Evolutionary conservation across 148 eudicot species (phyloP), one percentile per base, ranked within the genome.

Genomic region (Diospyros kaki): DNA sequence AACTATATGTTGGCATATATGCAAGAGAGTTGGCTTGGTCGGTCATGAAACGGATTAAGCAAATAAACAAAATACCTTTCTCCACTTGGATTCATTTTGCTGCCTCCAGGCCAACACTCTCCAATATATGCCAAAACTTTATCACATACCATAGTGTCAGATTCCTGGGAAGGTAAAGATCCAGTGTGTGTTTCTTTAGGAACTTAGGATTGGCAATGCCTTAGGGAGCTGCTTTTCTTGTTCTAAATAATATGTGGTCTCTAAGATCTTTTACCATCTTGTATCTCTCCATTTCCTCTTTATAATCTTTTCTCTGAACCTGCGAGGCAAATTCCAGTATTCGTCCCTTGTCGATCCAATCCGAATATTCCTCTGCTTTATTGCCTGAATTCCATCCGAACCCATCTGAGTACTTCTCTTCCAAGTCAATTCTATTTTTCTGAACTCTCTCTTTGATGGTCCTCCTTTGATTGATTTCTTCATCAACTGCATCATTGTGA

Each of bases 361-460:
- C 80, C 5, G 74, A 39, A 69, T 74, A 81, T 66, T 81, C 79
- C 48, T 74, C 75, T 56, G 68, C 66, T 61, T 73, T 71, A 5
- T 68, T 76, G 39, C 78, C 77, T 45, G 86, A 86, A 61, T 91
- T 91, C 93, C 92, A 88, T 70, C 85, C 89, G 40, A 82, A 83
- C 17, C 88, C 86, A 73, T 88, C 93, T 73, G 90, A 84, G 39
- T 81, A 77, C 39, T 83, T 81, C 78, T 77, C 87, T 73, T 90
- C 89, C 43, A 84, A 52, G 54, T 81, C 89, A 9, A 87, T 85
- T 65, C 71, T 85, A 73, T 79, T 90, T 82, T 87, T 82, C 74
- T 84, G 86, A 67, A 76, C 78, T 65, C 82, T 90, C 72, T 92
- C 94, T 3, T 87, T 84, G 42, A 77, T 80, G 51, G 92, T 87